phyloP scores from a whole-genome alignment of 2,329 filamentous ascomycete species.

The Berkeleyomyces rouxiae region DNA sequence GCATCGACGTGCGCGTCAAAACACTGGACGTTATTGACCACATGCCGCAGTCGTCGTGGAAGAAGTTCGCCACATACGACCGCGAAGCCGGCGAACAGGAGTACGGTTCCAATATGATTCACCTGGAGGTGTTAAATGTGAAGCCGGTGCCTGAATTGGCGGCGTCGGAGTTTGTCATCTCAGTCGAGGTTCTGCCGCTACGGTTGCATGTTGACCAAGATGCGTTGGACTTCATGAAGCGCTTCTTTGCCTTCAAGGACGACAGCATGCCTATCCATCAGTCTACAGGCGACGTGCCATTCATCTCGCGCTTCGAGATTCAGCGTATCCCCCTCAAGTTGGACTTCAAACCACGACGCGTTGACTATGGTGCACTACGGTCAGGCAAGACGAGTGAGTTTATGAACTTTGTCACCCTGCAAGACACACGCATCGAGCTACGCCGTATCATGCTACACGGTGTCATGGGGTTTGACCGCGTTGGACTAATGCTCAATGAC shows the following conservation, averaged over 20 bases:
- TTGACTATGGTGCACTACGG: slow-evolving; percentile 82
- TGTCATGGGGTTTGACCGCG: slow-evolving; percentile 72
- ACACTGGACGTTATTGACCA: slow-evolving; percentile 89
- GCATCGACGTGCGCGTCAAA: slow-evolving; percentile 64
- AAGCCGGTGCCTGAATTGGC: slow-evolving; percentile 70
- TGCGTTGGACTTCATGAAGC: slow-evolving; percentile 86
- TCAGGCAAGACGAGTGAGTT: slow-evolving; percentile 94
- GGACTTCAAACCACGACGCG: slow-evolving; percentile 96
- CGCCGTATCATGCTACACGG: slow-evolving; percentile 87
- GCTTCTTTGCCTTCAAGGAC: slow-evolving; percentile 97
- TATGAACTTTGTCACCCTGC: slow-evolving; percentile 94
- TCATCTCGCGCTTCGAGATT: slow-evolving; percentile 79
- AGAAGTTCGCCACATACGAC: slow-evolving; percentile 91
- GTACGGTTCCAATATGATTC: slow-evolving; percentile 74
- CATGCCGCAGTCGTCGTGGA: slow-evolving; percentile 90
- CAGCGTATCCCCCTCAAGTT: slow-evolving; percentile 65
- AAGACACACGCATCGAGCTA: slow-evolving; percentile 72
- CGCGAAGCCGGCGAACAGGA: slow-evolving; percentile 75
- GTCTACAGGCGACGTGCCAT: slow-evolving; percentile 57
- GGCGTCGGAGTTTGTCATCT: slow-evolving; percentile 77
- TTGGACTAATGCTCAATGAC: slow-evolving; percentile 81
- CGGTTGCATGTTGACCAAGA: slow-evolving; percentile 94
- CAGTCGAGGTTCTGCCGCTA: slow-evolving; percentile 62
- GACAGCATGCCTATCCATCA: slow-evolving; percentile 39
- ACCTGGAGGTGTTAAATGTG: slow-evolving; percentile 75